Conservation (phyloP, 371 early-diverging fungal genomes). For the Zychaea mexicana region DNA sequence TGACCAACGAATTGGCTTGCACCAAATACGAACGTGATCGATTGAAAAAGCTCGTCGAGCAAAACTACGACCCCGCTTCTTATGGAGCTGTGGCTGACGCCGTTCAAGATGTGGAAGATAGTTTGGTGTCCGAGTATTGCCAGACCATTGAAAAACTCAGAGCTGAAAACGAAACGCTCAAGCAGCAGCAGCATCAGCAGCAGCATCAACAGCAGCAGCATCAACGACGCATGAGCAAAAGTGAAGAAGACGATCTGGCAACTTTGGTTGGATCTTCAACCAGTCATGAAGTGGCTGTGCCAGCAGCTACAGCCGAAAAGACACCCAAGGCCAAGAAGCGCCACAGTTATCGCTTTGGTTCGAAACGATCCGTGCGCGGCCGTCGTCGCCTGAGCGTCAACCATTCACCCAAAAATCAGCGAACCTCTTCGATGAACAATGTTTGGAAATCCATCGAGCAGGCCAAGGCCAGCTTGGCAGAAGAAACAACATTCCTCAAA, state of each 20-base stretch:
- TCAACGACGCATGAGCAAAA: conserved; percentile 12
- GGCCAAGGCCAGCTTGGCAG: conserved; percentile 2
- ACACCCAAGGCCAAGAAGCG: conserved; percentile 18
- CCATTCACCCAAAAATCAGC: conserved; percentile 3
- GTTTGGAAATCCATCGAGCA: conserved; percentile 3
- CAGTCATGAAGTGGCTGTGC: conserved; percentile 1
- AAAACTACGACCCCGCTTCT: neutral
- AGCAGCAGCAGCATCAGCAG: neutral
- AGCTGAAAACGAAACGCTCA: neutral
- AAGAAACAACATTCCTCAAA: conserved; percentile 4
- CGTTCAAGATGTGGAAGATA: conserved; percentile 1
- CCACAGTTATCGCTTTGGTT: conserved; percentile 23
- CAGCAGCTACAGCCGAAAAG: neutral
- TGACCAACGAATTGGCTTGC: conserved; percentile 21
- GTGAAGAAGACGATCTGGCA: neutral
- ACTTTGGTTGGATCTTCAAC: neutral
- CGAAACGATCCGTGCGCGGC: conserved; percentile 17
- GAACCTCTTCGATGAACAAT: neutral
- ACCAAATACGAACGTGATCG: conserved; percentile 32
- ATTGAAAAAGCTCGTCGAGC: neutral
- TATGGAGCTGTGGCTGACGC: neutral
- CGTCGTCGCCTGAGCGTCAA: conserved; percentile 13
- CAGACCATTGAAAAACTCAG: conserved; percentile 20
- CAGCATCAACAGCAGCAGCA: neutral
- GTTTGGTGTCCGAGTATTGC: conserved; percentile 22